Percentiles rank a stretch among this genome's conserved stretches.
phyloP scores from a whole-genome alignment of 257 asterid genomes.

The Solanum medicagineum region DNA sequence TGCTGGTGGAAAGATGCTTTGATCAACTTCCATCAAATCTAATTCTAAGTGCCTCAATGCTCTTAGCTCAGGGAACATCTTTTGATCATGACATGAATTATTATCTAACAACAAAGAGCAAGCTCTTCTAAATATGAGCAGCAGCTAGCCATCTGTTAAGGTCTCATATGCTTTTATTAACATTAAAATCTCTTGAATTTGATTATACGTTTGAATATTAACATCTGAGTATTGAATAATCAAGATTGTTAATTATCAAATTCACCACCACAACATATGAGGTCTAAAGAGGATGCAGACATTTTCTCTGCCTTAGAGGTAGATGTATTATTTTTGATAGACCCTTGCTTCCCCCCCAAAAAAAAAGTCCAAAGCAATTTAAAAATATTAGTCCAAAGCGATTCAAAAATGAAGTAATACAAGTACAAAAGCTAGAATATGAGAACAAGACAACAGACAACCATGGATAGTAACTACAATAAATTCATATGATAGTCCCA shows the following conservation, averaged over 20 bases:
- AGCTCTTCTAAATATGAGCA: no score
- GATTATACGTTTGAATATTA: neutral
- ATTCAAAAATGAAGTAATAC: neutral
- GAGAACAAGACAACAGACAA: neutral
- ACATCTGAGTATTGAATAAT: neutral
- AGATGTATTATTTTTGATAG: neutral
- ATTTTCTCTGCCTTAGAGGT: neutral
- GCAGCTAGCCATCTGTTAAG: neutral
- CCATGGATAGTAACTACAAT: neutral
- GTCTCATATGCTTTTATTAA: neutral
- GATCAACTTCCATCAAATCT: no score
- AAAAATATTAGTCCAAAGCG: neutral
- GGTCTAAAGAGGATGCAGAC: neutral
- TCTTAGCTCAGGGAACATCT: no score
- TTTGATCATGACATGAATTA: no score
- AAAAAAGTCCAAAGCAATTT: neutral
- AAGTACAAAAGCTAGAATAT: neutral
- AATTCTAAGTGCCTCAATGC: no score
- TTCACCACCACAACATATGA: neutral
- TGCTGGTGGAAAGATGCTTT: no score
- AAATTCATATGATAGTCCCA: no score
- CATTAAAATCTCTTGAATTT: no score
- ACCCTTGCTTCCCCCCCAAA: no score
- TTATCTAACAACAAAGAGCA: no score
- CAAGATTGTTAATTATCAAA: neutral